Evolutionary conservation across 495 filamentous ascomycete species (phyloP).

Genomic region (Daldinia loculata): DNA sequence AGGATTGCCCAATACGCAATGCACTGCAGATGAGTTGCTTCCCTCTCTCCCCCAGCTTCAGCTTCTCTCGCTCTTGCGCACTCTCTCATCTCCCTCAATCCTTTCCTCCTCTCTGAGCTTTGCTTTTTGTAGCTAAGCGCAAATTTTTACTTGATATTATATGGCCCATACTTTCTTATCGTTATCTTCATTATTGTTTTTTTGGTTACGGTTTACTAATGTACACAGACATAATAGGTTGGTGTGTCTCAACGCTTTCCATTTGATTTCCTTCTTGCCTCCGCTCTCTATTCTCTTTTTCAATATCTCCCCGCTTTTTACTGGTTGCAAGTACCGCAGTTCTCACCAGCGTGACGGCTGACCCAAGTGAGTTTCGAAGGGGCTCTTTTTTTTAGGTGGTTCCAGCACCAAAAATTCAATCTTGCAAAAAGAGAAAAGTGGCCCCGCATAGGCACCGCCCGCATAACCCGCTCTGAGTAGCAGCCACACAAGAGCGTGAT

Average conservation of each 20-base stretch:
- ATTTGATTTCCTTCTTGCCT: constrained; percentile 47
- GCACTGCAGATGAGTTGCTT: constrained; percentile 33
- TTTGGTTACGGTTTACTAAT: constrained; percentile 26
- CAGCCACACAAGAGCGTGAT: constrained; percentile 33
- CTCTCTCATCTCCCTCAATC: constrained; percentile 7
- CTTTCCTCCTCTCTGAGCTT: constrained; percentile 1
- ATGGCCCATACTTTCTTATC: constrained; percentile 37
- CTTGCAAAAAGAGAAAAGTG: constrained; percentile 7
- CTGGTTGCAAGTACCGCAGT: constrained; percentile 29
- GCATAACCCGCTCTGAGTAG: constrained; percentile 23
- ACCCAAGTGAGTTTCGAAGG: constrained; percentile 32
- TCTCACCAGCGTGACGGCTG: constrained; percentile 26
- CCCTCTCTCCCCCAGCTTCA: constrained; percentile 25
- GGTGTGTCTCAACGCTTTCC: constrained; percentile 45
- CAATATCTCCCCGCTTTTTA: constrained; percentile 33
- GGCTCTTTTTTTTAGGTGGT: constrained; percentile 34
- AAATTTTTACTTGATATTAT: constrained; percentile 20
- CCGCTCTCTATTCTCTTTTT: constrained; percentile 34
- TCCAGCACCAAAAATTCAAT: constrained; percentile 30
- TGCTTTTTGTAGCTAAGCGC: constrained; percentile 31
- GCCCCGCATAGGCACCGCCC: constrained; percentile 34
- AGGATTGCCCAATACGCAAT: constrained; percentile 37
- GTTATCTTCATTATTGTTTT: constrained; percentile 36
- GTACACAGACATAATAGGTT: constrained; percentile 34
- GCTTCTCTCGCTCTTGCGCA: background rate